These are phyloP conservation scores for Solanum gandarillasii DNA, from an alignment of 257 asterid genomes.

Conservation along the genomic window DNA sequence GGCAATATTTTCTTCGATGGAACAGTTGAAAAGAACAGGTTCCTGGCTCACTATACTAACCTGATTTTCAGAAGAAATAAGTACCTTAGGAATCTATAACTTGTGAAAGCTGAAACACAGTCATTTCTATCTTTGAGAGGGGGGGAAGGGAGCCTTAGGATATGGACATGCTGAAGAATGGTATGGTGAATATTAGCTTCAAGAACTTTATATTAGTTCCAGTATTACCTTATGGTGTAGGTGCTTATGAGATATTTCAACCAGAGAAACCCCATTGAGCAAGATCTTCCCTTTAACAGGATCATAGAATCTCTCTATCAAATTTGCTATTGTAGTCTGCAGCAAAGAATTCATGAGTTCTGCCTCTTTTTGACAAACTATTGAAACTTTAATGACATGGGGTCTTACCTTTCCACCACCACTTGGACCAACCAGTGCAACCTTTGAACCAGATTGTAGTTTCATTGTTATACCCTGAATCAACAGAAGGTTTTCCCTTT, in stretches of 20 bases:
- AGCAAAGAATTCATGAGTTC: conserved; percentile 2
- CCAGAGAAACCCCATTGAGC: conserved; percentile 67
- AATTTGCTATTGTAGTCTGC: conserved; percentile 85
- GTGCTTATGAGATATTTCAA: conserved; percentile 62
- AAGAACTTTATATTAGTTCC: background rate
- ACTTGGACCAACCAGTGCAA: conserved; percentile 88
- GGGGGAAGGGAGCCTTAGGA: background rate
- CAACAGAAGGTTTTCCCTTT: background rate
- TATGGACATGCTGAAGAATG: background rate
- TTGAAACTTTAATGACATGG: background rate
- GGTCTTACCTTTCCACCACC: conserved; percentile 81
- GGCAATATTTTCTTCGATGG: conserved; percentile 78
- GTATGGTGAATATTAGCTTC: background rate
- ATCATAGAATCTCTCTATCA: conserved; percentile 86
- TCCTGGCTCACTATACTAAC: conserved; percentile 90
- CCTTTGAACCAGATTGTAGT: conserved; percentile 63
- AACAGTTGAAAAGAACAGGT: conserved; percentile 79
- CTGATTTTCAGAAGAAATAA: conserved; percentile 13
- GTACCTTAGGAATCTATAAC: background rate
- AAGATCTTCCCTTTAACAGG: conserved; percentile 54
- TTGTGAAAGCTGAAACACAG: background rate
- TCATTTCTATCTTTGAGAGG: background rate
- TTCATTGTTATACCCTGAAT: conserved; percentile 63
- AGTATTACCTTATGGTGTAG: conserved; percentile 62
- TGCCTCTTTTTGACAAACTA: background rate